Evolutionary conservation across 805 yeast genomes (phyloP).

Genomic region (Pichia nanzhaoensis): DNA sequence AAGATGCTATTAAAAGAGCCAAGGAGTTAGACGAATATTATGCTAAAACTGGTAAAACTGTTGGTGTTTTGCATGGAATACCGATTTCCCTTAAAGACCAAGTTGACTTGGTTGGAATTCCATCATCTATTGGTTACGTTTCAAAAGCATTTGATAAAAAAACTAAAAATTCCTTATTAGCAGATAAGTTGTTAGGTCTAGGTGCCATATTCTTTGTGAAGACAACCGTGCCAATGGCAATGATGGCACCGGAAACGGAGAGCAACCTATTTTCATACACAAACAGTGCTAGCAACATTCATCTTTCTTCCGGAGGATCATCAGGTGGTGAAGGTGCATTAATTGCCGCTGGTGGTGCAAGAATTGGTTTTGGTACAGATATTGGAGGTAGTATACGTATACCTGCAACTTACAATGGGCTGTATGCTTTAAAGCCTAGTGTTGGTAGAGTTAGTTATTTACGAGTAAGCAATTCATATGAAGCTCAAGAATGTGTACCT

Average conservation of each 20-base stretch:
- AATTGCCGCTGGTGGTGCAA: slow-evolving; percentile 49
- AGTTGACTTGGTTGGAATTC: slow-evolving; percentile 40
- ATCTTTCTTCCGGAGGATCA: slow-evolving; percentile 55
- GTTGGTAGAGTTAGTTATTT: slow-evolving; percentile 26
- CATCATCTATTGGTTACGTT: slow-evolving; percentile 43
- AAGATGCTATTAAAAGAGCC: slow-evolving; percentile 54
- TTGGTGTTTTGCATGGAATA: slow-evolving; percentile 63
- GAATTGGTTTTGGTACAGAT: slow-evolving; percentile 57
- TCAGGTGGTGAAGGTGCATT: slow-evolving; percentile 63
- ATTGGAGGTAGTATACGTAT: slow-evolving; percentile 50
- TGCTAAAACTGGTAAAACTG: slow-evolving; percentile 37
- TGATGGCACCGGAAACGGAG: slow-evolving; percentile 54
- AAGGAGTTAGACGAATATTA: slow-evolving; percentile 46
- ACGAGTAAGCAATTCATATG: slow-evolving; percentile 35
- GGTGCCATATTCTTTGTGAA: slow-evolving; percentile 53
- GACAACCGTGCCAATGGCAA: slow-evolving; percentile 51
- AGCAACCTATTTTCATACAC: slow-evolving; percentile 46
- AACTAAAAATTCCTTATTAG: slow-evolving; percentile 34
- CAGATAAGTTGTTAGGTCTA: slow-evolving; percentile 32
- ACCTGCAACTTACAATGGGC: slow-evolving; percentile 54
- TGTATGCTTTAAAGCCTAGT: slow-evolving; percentile 51
- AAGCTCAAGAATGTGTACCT: slow-evolving; percentile 49
- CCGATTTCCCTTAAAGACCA: slow-evolving; percentile 44
- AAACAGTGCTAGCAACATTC: slow-evolving; percentile 43
- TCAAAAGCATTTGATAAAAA: slow-evolving; percentile 21